Evolutionary conservation across 2,329 filamentous ascomycete genomes (phyloP).

Genomic region (Aspergillus aculeatinus): DNA sequence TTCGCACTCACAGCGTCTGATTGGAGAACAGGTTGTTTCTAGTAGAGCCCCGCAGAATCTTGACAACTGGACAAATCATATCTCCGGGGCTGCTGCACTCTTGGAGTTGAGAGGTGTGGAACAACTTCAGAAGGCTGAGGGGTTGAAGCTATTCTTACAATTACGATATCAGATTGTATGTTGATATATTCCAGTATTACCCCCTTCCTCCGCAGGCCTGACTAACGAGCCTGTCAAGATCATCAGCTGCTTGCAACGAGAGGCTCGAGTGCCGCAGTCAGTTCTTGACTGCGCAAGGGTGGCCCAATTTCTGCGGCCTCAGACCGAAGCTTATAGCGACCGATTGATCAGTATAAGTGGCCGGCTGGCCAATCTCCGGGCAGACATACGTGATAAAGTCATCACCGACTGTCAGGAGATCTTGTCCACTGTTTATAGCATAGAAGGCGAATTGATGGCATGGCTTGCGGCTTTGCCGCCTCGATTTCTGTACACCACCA

Average conservation of each 20-base stretch:
- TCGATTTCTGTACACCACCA: conserved; percentile 29
- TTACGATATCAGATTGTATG: conserved; percentile 58
- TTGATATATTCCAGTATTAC: neutral
- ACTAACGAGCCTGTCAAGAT: conserved; percentile 27
- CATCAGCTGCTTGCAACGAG: conserved; percentile 37
- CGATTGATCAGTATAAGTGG: conserved; percentile 30
- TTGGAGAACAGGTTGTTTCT: conserved; percentile 34
- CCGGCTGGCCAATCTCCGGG: conserved; percentile 34
- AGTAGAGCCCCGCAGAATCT: conserved; percentile 48
- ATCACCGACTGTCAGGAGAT: conserved; percentile 30
- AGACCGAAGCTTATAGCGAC: conserved; percentile 29
- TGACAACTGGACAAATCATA: conserved; percentile 57
- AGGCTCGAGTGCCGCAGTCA: conserved; percentile 30
- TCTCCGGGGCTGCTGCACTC: conserved; percentile 61
- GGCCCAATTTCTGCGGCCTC: conserved; percentile 30
- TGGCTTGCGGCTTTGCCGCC: conserved; percentile 32
- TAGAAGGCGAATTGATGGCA: conserved; percentile 36
- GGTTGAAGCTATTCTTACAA: conserved; percentile 55
- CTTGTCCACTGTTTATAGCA: conserved; percentile 30
- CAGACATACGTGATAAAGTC: conserved; percentile 30
- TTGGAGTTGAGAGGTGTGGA: conserved; percentile 46
- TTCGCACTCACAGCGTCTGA: neutral
- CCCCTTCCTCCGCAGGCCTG: neutral
- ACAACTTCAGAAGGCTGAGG: conserved; percentile 44
- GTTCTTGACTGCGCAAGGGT: conserved; percentile 33